Percentiles rank a stretch among this genome's conserved stretches.
Evolutionary conservation across 345 rosid species (phyloP).

Genomic region (Schrenkiella parvula): DNA sequence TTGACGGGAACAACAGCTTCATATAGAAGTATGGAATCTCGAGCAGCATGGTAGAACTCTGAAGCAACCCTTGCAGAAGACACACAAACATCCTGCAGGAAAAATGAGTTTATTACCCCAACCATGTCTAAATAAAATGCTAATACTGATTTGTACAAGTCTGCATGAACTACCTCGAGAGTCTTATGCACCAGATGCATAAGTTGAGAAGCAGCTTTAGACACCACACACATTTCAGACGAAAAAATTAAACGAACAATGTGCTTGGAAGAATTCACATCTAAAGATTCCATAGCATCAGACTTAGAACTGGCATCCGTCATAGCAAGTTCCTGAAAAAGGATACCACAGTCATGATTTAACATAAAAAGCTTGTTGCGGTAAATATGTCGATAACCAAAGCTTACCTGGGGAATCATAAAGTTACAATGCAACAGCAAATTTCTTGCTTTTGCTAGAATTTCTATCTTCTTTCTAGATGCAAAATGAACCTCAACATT

Average conservation of each 20-base stretch:
- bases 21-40: conserved; percentile 82
- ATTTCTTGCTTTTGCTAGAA: conserved; percentile 83
- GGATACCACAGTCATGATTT: conserved; percentile 4
- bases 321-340: conserved; percentile 52
- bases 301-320: conserved; percentile 31
- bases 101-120: conserved; percentile 7
- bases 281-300: conserved; percentile 27
- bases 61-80: conserved; percentile 83
- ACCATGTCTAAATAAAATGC: conserved; percentile 19
- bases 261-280: conserved; percentile 41
- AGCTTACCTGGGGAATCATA: conserved; percentile 63
- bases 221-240: conserved; percentile 75
- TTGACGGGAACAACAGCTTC: conserved; percentile 89
- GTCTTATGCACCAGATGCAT: conserved; percentile 81
- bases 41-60: conserved; percentile 79
- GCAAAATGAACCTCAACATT: conserved; percentile 99
- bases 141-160: not conserved
- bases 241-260: conserved; percentile 70
- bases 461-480: conserved; percentile 70
- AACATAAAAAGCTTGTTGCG: conserved; percentile 7
- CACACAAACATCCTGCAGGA: conserved; percentile 74
- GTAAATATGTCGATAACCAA: not conserved
- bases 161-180: conserved; percentile 50
- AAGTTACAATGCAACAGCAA: conserved; percentile 76
- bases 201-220: conserved; percentile 78